Percentiles rank a stretch among this genome's conserved stretches.
phyloP scores from a whole-genome alignment of 441 rosid species.

The Adansonia grandidieri region DNA sequence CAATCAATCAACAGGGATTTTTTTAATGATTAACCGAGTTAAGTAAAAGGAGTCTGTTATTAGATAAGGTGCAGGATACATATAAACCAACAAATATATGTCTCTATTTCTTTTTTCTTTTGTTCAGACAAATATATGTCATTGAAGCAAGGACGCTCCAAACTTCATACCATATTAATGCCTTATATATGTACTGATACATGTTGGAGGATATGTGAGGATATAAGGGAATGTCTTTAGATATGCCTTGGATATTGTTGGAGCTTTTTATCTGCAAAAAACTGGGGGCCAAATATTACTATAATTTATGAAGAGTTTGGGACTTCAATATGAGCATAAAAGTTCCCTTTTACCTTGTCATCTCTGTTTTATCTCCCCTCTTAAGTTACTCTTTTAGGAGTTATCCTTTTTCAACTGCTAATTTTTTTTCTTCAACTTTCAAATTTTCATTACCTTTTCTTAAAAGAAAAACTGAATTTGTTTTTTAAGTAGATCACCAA shows the following conservation, averaged over 20 bases:
- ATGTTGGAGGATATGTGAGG: background rate
- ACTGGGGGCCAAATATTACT: background rate
- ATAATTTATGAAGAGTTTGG: background rate
- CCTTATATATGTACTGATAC: background rate
- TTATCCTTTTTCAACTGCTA: background rate
- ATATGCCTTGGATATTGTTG: background rate
- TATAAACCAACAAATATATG: background rate
- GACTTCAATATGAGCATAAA: background rate
- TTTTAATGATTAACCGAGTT: background rate
- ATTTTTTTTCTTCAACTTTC: background rate
- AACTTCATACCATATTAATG: background rate
- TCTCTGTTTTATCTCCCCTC: background rate
- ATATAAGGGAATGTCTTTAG: background rate
- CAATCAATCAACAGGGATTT: slow-evolving; percentile 9
- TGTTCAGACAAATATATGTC: background rate
- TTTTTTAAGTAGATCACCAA: slow-evolving; percentile 1
- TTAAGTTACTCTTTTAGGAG: background rate
- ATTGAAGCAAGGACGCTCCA: background rate
- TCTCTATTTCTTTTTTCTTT: background rate
- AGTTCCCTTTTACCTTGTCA: background rate
- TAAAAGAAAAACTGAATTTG: background rate
- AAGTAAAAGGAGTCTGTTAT: background rate
- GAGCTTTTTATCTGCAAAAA: background rate
- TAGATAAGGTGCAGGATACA: background rate
- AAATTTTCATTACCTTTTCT: background rate